Evolutionary conservation across 1,284 basidiomycete species (phyloP), one percentile per base, ranked within the genome.

Genomic region (Tilletia indica): DNA sequence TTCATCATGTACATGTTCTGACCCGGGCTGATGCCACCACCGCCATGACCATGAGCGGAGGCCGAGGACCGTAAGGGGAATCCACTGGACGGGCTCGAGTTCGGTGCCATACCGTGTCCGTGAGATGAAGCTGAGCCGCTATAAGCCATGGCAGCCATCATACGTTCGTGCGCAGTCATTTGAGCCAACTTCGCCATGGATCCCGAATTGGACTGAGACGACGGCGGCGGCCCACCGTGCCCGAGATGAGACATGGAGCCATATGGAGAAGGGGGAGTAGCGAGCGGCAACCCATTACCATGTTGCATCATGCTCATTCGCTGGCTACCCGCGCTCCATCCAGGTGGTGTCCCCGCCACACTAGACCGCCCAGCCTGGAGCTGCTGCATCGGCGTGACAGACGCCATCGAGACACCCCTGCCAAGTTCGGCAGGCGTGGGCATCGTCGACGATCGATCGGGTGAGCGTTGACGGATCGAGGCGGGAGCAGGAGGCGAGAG

Each of bases 381-480:
- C 21, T 31, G 25, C 25, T 31, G 25, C 25, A 31, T 31, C 25
- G 51, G 51, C 11, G 61, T 5, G 14, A 64, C 14, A 19, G 34
- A 36, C 12, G 34, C 61, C 61, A 64, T 64, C 36, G 61, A 64
- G 36, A 39, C 34, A 36, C 61, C 61, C 36, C 61, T 34, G 11
- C 14, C 31, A 9, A 64, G 31, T 39, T 64, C 61, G 0, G 34
- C 61, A 14, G 61, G 34, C 16, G 61, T 64, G 34, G 61, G 61
- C 61, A 64, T 64, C 61, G 61, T 64, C 61, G 61, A 64, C 3
- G 61, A 64, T 3, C 61, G 61, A 21, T 64, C 61, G 1, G 61
- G 61, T 12, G 61, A 64, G 12, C 61, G 61, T 12, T 64, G 61
- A 19, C 61, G 31, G 61, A 64, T 64, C 14, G 61, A 64, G 3